phyloP scores from a whole-genome alignment of 2,329 filamentous ascomycete genomes.

The Neobulgaria alba region DNA sequence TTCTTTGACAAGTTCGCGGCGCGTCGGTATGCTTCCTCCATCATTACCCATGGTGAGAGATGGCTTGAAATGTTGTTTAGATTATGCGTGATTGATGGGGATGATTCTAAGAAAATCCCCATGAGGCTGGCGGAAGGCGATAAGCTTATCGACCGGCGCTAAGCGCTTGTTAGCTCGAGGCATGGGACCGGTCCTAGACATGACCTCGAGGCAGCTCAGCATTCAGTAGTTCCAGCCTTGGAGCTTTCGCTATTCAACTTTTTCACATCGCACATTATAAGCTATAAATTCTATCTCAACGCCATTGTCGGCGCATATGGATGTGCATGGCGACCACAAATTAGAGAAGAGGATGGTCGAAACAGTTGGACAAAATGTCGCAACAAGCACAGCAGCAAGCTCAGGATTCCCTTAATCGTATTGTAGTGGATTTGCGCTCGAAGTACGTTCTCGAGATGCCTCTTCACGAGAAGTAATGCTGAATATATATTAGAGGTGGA shows the following conservation, averaged over 20 bases:
- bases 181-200: too few relatives aligned
- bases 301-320: constrained; percentile 21
- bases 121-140: background rate
- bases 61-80: too few relatives aligned
- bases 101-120: too few relatives aligned
- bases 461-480: constrained; percentile 4
- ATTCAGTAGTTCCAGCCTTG: too few relatives aligned
- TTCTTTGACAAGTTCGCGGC: constrained; percentile 91
- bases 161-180: too few relatives aligned
- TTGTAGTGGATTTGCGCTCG: constrained; percentile 26
- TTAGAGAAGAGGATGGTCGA: constrained; percentile 10
- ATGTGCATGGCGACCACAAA: constrained; percentile 19
- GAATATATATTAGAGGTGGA: constrained; percentile 14
- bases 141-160: constrained; percentile 2
- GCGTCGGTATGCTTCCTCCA: constrained; percentile 90
- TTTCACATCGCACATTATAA: too few relatives aligned
- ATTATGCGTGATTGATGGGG: too few relatives aligned
- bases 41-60: constrained; percentile 86
- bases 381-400: constrained; percentile 26
- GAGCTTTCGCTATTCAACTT: too few relatives aligned
- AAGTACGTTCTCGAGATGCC: constrained; percentile 15
- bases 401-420: constrained; percentile 25
- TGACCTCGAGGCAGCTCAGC: background rate
- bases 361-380: constrained; percentile 23
- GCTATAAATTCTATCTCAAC: too few relatives aligned